A percentile compares a stretch with the other conserved stretches of the same genome.
Conservation (phyloP, 192 early-diverging fungal genomes). For the Chytriomyces hyalinus region DNA sequence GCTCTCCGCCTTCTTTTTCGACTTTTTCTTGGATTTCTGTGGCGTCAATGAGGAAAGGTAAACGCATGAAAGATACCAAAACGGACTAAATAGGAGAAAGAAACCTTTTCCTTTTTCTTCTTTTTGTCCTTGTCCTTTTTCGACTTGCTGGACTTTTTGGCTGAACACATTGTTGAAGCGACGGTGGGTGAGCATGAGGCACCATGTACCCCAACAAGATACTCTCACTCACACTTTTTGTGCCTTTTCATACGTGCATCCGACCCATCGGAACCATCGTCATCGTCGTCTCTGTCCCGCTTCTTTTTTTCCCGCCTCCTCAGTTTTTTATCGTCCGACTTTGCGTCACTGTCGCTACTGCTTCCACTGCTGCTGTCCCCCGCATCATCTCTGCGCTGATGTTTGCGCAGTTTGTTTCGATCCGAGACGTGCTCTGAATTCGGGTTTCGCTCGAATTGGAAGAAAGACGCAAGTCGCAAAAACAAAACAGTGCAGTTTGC, state of each 20-base stretch:
- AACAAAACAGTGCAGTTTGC: too few relatives aligned
- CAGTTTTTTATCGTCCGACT: neutral
- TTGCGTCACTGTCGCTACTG: neutral
- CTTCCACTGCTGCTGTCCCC: neutral
- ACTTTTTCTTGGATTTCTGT: constrained; percentile 30
- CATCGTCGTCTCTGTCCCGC: neutral
- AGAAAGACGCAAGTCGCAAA: too few relatives aligned
- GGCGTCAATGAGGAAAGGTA: neutral
- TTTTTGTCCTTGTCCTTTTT: constrained; percentile 39
- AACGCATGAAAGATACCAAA: neutral
- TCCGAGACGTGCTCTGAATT: too few relatives aligned
- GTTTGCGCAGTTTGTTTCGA: too few relatives aligned
- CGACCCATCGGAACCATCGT: neutral
- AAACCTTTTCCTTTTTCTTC: constrained; percentile 35
- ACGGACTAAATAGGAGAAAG: neutral
- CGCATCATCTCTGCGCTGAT: too few relatives aligned
- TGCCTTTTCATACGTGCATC: neutral
- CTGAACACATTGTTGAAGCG: neutral
- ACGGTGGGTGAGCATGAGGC: neutral
- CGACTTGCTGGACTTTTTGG: constrained; percentile 6
- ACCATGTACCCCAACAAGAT: neutral
- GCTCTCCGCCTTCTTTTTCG: constrained; percentile 11
- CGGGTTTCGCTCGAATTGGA: too few relatives aligned
- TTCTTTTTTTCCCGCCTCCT: neutral
- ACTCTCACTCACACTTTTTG: neutral